Evolutionary conservation across 2,329 filamentous ascomycete species (phyloP).

Genomic region (Botrytis hyacinthi): DNA sequence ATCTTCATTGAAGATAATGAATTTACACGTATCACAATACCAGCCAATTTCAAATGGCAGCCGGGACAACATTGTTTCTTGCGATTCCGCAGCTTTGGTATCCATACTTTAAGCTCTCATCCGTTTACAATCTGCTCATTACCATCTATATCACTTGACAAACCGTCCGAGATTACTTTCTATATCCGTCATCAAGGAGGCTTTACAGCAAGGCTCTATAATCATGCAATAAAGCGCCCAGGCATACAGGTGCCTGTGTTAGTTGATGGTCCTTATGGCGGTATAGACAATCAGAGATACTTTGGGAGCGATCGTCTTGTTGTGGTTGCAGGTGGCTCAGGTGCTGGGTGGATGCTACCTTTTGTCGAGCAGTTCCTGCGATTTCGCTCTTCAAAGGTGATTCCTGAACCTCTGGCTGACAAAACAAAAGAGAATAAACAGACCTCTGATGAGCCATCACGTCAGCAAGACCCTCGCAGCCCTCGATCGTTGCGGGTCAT

Average conservation of each 20-base stretch:
- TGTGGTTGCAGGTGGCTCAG: neutral
- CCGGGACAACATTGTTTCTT: neutral
- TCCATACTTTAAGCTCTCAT: neutral
- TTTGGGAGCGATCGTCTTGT: neutral
- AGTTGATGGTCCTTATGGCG: neutral
- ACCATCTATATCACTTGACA: neutral
- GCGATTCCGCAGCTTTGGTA: neutral
- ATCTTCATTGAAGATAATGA: neutral
- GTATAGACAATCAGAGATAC: neutral
- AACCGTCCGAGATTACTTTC: neutral
- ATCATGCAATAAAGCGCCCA: neutral
- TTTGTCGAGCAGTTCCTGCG: neutral
- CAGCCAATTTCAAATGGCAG: neutral
- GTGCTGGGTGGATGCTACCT: neutral
- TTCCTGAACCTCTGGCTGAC: neutral
- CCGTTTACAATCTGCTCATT: neutral
- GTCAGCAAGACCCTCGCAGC: neutral
- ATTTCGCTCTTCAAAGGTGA: neutral
- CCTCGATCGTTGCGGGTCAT: neutral
- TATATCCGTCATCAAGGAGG: neutral
- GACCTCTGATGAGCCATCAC: neutral
- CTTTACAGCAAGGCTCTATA: neutral
- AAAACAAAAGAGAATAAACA: neutral
- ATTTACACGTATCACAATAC: neutral
- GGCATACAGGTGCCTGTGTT: neutral